Evolutionary conservation across 2,329 filamentous ascomycete genomes (phyloP), one percentile per base, ranked within the genome.

Genomic region (Pseudopyricularia javanii): DNA sequence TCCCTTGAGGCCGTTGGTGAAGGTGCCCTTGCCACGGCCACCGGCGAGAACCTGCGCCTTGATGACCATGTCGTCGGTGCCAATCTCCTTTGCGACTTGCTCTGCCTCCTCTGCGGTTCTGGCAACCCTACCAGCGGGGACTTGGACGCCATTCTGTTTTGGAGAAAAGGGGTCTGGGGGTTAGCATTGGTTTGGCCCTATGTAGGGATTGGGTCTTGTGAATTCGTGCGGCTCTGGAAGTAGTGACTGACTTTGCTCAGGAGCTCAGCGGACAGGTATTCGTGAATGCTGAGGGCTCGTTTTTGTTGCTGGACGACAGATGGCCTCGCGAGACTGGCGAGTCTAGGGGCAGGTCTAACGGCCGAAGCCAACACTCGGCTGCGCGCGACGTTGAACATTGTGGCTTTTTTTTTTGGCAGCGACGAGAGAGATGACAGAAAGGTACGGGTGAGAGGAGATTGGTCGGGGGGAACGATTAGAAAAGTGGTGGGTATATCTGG

Each of bases 1-100:
- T 65, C 93, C 93, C 80, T 98, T 98, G 69, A 98, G 85, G 64
- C 93, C 93, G 73, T 96, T 97, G 76, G 95, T 90, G 68, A 98
- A 98, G 63, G 83, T 85, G 62, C 93, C 93, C 80, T 98, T 98
- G 74, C 93, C 93, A 77, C 93, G 87, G 60, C 93, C 93, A 74
- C 93, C 93, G 58, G 93, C 93, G 58, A 98, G 86, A 56, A 98
- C 93, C 78, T 98, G 93, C 57, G 93, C 93, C 82, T 98, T 98
- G 81, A 98, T 97, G 63, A 98, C 93, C 83, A 96, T 91, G 71
- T 98, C 93, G 68, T 95, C 91, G 64, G 80, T 86, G 76, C 89
- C 87, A 66, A 98, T 93, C 60, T 84, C 76, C 75, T 91, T 91
- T 55, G 93, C 93, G 65, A 97, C 81, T 63, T 82, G 77, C 80